Base-by-base conservation (phyloP, 805 yeast species). In the Isabelozyma heimii region DNA sequence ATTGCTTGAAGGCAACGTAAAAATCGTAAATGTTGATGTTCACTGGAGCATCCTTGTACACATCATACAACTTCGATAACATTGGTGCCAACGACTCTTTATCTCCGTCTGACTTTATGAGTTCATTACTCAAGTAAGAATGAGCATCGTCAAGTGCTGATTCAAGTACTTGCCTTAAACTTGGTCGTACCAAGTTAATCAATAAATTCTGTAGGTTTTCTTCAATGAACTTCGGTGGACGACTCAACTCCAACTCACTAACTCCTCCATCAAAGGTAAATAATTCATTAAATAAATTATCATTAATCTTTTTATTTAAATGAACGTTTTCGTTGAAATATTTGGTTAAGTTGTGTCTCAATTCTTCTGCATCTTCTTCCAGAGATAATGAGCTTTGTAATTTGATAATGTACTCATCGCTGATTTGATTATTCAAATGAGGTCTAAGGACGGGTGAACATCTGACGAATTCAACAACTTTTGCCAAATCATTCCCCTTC, bases 21-120 rank as follows among this genome's bases (percentile, higher is more conserved):
- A 83, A 83, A 55, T 87, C 95, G 65, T 74, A 84, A 46, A 85
- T 75, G 59, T 87, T 87, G 52, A 87, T 76, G 28, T 76, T 69
- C 2, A 83, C 73, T 20, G 88, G 87, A 0, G 97, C 91, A 56
- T 91, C 97, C 50, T 94, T 80, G 62, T 85, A 86, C 13, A 89
- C 72, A 43, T 81, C 78, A 66, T 81, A 91, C 47, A 91, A 62
- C 44, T 78, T 80, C 28, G 80, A 70, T 6, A 83, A 58, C 3
- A 81, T 68, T 1, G 91, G 91, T 16, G 42, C 40, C 20, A 49
- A 42, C 10, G 24, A 12, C 10, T 40, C 27, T n/a, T 42, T 30
- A 9, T 26, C n/a, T 10, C 28, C 24, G 12, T 33, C 45, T 8
- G 15, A 8, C 8, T 40, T 27, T n/a, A 58, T 44, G 20, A 60